phyloP scores from a whole-genome alignment of 306 rosid genomes.

The Glycine tomentella region DNA sequence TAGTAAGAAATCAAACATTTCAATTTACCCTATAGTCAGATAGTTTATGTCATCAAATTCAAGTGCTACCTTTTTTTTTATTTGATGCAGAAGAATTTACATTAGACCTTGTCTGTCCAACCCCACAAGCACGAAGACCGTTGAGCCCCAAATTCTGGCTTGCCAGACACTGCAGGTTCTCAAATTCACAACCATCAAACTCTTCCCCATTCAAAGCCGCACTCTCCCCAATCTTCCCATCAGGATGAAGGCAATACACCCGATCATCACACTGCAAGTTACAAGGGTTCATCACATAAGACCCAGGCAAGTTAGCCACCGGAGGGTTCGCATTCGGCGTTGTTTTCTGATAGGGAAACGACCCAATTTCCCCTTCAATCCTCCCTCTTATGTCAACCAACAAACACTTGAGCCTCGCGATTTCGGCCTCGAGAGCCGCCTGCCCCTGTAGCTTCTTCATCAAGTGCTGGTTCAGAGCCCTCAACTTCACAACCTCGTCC shows the following conservation, averaged over 20 bases:
- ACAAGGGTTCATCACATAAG: slow-evolving; percentile 85
- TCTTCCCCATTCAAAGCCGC: slow-evolving; percentile 57
- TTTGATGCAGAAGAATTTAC: slow-evolving; percentile 54
- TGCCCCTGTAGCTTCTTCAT: slow-evolving; percentile 88
- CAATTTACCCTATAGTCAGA: neutral
- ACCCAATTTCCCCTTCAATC: slow-evolving; percentile 96
- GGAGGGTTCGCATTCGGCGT: slow-evolving; percentile 54
- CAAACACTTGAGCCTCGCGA: slow-evolving; percentile 92
- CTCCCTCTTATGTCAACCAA: slow-evolving; percentile 98
- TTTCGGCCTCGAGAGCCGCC: slow-evolving; percentile 89
- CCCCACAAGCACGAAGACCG: slow-evolving; percentile 69
- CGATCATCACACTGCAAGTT: slow-evolving; percentile 86
- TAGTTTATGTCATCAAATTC: neutral
- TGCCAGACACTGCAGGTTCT: slow-evolving; percentile 73
- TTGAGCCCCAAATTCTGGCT: slow-evolving; percentile 66
- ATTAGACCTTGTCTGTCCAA: slow-evolving; percentile 56
- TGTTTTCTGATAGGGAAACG: slow-evolving; percentile 88
- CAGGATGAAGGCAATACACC: slow-evolving; percentile 72
- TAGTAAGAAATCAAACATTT: slow-evolving; percentile 15
- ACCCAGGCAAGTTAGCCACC: slow-evolving; percentile 48
- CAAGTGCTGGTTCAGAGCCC: slow-evolving; percentile 82
- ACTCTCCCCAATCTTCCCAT: slow-evolving; percentile 65
- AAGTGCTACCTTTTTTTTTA: slow-evolving; percentile 69
- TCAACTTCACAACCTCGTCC: slow-evolving; percentile 86
- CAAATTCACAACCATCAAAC: slow-evolving; percentile 80